Evolutionary conservation across 306 rosid species (phyloP), one percentile per base, ranked within the genome.

Genomic region (Citrullus amarus): DNA sequence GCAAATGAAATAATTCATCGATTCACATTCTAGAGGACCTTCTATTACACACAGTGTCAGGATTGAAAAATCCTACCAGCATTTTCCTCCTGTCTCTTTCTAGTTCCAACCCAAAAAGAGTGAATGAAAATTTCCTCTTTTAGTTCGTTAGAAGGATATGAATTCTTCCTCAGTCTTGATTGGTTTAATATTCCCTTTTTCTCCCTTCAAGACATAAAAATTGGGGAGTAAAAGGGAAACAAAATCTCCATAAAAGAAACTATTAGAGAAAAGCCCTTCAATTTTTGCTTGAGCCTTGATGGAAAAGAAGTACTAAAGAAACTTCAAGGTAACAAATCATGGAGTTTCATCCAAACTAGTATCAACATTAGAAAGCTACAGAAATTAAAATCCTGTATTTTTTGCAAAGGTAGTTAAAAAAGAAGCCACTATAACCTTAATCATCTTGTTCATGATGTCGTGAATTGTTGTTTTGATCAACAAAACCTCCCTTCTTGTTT

Each of bases 401-500:
- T 20, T 28, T 6, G 6, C 15, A 75, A n/a, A 57, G 36, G 43
- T 57, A 13, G 32, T 65, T 57, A 72, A 70, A 72, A 22, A 78
- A 13, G 59, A 43, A 76, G 17, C 48, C 30, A 36, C 9, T 11
- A 54, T 63, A 61, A 86, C 97, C 93, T 75, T 87, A 80, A 92
- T 95, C 97, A 92, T 95, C 88, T 91, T 84, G 89, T 76, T 95
- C 98, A 95, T 92, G 77, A 88, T 80, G 81, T 95, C 98, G 78
- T 95, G 97, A 86, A 95, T 91, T 80, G 97, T 92, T 81, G 97
- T 95, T 88, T 95, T 95, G 79, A 95, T 11, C 73, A 95, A 83
- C 91, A 95, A 88, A 39, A 81, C 98, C 88, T 95, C 97, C 89
- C 92, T 92, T 85, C 91, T 88, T 79, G 87, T 82, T 63, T 91